Conservation (phyloP, 345 rosid genomes). For the Salix dunnii region DNA sequence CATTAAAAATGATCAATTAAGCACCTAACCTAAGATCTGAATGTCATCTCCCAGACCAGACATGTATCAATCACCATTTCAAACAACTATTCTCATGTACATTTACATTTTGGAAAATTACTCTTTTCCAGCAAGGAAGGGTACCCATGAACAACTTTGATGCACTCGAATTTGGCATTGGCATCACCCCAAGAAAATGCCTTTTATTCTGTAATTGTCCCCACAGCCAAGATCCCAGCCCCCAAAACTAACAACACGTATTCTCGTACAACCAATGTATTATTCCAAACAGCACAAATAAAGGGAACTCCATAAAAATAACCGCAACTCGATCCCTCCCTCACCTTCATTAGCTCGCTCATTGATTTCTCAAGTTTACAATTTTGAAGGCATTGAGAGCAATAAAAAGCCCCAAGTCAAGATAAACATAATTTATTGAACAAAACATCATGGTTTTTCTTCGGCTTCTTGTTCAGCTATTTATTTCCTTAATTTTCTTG, state of each 20-base stretch:
- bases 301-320: not conserved
- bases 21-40: not conserved
- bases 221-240: not conserved
- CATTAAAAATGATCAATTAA: not conserved
- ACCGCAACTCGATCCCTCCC: not conserved
- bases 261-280: not conserved
- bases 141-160: not conserved
- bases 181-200: not conserved
- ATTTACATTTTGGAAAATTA: not conserved
- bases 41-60: not conserved
- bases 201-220: not conserved
- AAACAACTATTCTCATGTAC: not conserved
- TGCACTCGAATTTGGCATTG: not conserved
- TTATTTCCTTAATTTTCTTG: constrained; percentile 27
- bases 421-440: not conserved
- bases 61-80: not conserved
- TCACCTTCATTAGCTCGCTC: not conserved
- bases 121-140: not conserved
- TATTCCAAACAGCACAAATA: not conserved
- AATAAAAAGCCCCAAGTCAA: not conserved
- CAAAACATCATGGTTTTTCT: constrained; percentile 19
- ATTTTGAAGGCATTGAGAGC: not conserved
- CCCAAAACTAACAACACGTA: not conserved
- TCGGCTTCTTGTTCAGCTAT: constrained; percentile 1
- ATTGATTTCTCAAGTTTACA: not conserved